A percentile compares a stretch with the other conserved stretches of the same genome.
These are phyloP conservation scores for Endocalyx cinctus DNA, from an alignment of 2,329 filamentous ascomycete species.

Conservation along the genomic window DNA sequence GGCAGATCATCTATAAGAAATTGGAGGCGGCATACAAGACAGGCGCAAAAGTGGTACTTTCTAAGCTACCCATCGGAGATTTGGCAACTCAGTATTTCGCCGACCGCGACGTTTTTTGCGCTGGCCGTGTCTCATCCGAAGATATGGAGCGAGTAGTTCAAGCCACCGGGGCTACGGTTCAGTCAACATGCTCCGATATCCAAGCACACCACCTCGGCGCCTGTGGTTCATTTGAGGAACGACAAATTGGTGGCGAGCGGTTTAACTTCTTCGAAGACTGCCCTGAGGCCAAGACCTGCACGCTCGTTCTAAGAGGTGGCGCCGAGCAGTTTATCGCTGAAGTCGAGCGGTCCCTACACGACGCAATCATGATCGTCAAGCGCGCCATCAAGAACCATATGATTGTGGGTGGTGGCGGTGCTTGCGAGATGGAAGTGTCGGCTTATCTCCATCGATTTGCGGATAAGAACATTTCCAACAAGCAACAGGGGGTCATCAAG, in stretches of 20 bases:
- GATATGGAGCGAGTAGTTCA: constrained; percentile 96
- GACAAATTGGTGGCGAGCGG: constrained; percentile 93
- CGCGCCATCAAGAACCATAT: constrained; percentile 90
- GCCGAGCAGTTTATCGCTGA: constrained; percentile 99
- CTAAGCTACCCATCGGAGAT: constrained; percentile 95
- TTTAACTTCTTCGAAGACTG: constrained; percentile 99
- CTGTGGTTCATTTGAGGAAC: constrained; percentile 88
- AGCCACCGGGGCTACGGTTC: constrained; percentile 85
- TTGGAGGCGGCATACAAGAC: constrained; percentile 92
- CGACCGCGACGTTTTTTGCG: constrained; percentile 97
- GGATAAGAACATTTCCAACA: constrained; percentile 86
- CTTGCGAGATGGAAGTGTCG: constrained; percentile 93
- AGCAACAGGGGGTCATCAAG: constrained; percentile 97
- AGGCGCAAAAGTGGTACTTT: constrained; percentile 94
- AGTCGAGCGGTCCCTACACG: constrained; percentile 94
- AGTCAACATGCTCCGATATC: constrained; percentile 97
- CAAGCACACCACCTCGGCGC: constrained; percentile 82
- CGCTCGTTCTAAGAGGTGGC: constrained; percentile 86
- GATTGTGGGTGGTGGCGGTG: constrained; percentile 93
- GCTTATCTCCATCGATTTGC: constrained; percentile 90
- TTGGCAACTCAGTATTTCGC: constrained; percentile 97
- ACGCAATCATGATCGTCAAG: constrained; percentile 99
- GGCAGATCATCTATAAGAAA: constrained; percentile 99
- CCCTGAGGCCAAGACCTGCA: constrained; percentile 94
- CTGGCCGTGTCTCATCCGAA: constrained; percentile 83